These are phyloP conservation scores for Leccinellum rugosiceps DNA, from an alignment of 768 basidiomycete genomes.

Conservation along the genomic window DNA sequence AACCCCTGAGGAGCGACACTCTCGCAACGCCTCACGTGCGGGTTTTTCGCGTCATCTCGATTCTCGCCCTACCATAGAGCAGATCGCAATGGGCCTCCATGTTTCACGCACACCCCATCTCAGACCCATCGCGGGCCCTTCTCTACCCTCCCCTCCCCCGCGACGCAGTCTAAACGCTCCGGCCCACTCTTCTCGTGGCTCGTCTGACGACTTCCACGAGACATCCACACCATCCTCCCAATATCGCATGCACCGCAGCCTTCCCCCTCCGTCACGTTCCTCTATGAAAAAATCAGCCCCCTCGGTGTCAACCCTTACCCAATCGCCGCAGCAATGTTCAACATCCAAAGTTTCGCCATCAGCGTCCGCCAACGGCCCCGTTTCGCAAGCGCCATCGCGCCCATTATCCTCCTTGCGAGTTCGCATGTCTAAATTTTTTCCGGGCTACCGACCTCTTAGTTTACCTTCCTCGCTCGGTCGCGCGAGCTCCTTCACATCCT, in stretches of 20 bases:
- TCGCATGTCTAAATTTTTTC: slow-evolving; percentile 53
- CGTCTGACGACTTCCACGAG: slow-evolving; percentile 23
- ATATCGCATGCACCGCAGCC: slow-evolving; percentile 26
- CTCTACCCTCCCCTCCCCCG: slow-evolving; percentile 18
- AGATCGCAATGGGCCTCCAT: slow-evolving; percentile 81
- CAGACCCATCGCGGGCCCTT: slow-evolving; percentile 34
- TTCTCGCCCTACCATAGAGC: slow-evolving; percentile 63
- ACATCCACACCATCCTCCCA: slow-evolving; percentile 22
- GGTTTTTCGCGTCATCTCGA: slow-evolving; percentile 38
- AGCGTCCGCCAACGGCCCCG: slow-evolving; percentile 31
- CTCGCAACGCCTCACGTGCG: slow-evolving; percentile 31
- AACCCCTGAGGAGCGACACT: slow-evolving; percentile 38
- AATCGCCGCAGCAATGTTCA: slow-evolving; percentile 14
- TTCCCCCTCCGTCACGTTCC: slow-evolving; percentile 59
- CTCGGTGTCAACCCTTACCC: slow-evolving; percentile 20
- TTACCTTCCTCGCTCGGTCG: slow-evolving; percentile 33
- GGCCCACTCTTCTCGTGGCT: slow-evolving; percentile 20
- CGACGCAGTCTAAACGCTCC: slow-evolving; percentile 24
- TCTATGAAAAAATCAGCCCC: slow-evolving; percentile 56
- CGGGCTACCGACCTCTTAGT: slow-evolving; percentile 39
- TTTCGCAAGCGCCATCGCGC: slow-evolving; percentile 24
- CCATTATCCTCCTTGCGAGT: slow-evolving; percentile 41
- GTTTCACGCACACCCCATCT: slow-evolving; percentile 74
- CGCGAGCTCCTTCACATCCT: slow-evolving; percentile 31
- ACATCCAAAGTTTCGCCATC: slow-evolving; percentile 22